Conservation (phyloP, 2,329 filamentous ascomycete genomes). For the Xylariales sp. region DNA sequence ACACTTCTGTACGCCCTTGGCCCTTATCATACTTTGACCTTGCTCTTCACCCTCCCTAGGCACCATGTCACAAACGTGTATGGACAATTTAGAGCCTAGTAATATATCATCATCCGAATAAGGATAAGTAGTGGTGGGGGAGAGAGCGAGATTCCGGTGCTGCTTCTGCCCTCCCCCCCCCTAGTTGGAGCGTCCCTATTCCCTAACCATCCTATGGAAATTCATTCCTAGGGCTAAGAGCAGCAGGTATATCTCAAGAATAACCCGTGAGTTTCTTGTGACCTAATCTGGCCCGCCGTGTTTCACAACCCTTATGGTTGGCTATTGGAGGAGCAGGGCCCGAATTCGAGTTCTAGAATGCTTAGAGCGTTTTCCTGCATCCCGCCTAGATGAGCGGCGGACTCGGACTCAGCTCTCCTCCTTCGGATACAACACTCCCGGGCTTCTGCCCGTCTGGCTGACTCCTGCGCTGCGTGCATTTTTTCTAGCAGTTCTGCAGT, state of each 20-base stretch:
- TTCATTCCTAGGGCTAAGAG: slow-evolving; percentile 1
- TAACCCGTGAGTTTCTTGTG: not conserved
- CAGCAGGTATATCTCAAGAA: not conserved
- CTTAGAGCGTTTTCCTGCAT: not conserved
- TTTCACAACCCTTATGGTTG: slow-evolving; percentile 22
- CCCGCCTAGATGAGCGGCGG: slow-evolving; percentile 23
- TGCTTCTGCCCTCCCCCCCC: slow-evolving; percentile 29
- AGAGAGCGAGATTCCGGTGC: slow-evolving; percentile 36
- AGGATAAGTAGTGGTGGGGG: slow-evolving; percentile 9
- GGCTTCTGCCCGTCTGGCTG: slow-evolving; percentile 43
- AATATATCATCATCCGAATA: slow-evolving; percentile 17
- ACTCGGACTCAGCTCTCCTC: slow-evolving; percentile 43
- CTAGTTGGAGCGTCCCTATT: slow-evolving; percentile 13
- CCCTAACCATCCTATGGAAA: slow-evolving; percentile 16
- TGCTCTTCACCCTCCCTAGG: not conserved
- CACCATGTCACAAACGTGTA: not conserved
- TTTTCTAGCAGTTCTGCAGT: slow-evolving; percentile 33
- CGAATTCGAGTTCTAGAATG: slow-evolving; percentile 38
- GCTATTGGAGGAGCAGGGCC: slow-evolving; percentile 36
- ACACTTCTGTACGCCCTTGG: not conserved
- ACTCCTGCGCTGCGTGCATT: slow-evolving; percentile 46
- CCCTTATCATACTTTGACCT: slow-evolving; percentile 8
- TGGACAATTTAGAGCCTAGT: not conserved
- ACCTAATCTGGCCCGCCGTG: not conserved
- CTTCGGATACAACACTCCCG: slow-evolving; percentile 41